Percentiles rank a stretch among this genome's conserved stretches.
Conservation (phyloP, 2,329 filamentous ascomycete genomes). For the Alternaria incomplexa region DNA sequence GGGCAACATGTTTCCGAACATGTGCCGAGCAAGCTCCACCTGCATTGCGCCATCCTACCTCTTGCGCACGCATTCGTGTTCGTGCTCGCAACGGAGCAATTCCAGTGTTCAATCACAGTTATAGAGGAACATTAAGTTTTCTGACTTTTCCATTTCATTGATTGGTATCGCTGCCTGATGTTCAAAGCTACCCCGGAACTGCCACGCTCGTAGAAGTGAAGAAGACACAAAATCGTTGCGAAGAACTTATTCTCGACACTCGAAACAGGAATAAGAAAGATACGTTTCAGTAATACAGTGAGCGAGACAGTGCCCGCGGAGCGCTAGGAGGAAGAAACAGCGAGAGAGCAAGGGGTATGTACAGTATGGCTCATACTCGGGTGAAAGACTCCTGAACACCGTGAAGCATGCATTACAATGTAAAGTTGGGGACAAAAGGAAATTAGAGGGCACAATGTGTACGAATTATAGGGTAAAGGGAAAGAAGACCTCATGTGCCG, state of each 20-base stretch:
- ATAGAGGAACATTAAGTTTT: background rate
- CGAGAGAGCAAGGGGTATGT: slow-evolving; percentile 17
- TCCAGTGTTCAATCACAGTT: background rate
- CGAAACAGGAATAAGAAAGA: background rate
- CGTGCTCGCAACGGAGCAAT: background rate
- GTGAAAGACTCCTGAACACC: slow-evolving; percentile 6
- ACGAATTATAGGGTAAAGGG: background rate
- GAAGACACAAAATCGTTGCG: background rate
- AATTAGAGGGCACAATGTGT: background rate
- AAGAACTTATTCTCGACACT: background rate
- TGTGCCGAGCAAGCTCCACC: background rate
- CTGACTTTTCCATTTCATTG: background rate
- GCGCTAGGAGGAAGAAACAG: background rate
- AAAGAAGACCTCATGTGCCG: background rate
- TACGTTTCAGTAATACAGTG: slow-evolving; percentile 12
- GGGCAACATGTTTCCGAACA: slow-evolving; percentile 6
- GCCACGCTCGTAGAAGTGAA: slow-evolving; percentile 7
- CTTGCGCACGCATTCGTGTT: background rate
- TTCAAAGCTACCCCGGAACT: background rate
- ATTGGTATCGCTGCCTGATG: background rate
- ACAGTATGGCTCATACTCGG: slow-evolving; percentile 1
- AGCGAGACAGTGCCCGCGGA: background rate
- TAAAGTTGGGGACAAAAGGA: slow-evolving; percentile 2
- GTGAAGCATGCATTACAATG: slow-evolving; percentile 9
- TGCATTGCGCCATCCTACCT: background rate